Evolutionary conservation across 305 asterid genomes (phyloP).

Genomic region (Euphrasia arctica): DNA sequence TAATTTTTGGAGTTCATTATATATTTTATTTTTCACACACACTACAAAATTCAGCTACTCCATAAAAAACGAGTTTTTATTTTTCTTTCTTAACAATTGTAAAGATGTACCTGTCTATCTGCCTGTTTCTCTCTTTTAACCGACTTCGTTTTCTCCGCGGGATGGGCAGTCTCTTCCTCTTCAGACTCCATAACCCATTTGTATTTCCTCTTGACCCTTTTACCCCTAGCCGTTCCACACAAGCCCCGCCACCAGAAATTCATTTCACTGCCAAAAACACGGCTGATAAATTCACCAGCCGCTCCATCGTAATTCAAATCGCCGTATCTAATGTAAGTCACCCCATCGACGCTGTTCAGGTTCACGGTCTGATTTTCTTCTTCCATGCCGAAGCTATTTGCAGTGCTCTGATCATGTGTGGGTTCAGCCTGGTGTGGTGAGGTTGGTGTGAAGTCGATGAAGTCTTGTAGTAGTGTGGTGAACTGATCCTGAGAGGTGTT

Average conservation of each 20-base stretch:
- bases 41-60: not conserved
- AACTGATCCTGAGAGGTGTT: slow-evolving; percentile 15
- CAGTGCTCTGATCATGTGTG: slow-evolving; percentile 10
- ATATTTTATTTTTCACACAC: not conserved
- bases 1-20: slow-evolving; percentile 14
- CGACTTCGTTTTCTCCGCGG: slow-evolving; percentile 24
- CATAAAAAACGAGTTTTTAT: not conserved
- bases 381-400: slow-evolving; percentile 2
- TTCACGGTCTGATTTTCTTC: slow-evolving; percentile 22
- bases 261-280: slow-evolving; percentile 24
- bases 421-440: slow-evolving; percentile 19
- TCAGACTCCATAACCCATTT: slow-evolving; percentile 33
- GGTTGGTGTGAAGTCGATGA: slow-evolving; percentile 24
- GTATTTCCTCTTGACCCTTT: slow-evolving; percentile 34
- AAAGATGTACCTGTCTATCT: slow-evolving; percentile 26
- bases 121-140: slow-evolving; percentile 34
- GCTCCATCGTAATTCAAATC: slow-evolving; percentile 32
- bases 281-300: slow-evolving; percentile 18
- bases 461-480: slow-evolving; percentile 28
- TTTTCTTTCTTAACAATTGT: not conserved
- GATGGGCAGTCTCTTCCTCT: slow-evolving; percentile 31
- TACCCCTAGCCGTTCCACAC: slow-evolving; percentile 15
- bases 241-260: not conserved
- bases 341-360: slow-evolving; percentile 3
- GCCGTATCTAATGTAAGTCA: slow-evolving; percentile 32